Evolutionary conservation across 129 eudicot genomes (phyloP).

Genomic region (sunflower (Helianthus annuus)): DNA sequence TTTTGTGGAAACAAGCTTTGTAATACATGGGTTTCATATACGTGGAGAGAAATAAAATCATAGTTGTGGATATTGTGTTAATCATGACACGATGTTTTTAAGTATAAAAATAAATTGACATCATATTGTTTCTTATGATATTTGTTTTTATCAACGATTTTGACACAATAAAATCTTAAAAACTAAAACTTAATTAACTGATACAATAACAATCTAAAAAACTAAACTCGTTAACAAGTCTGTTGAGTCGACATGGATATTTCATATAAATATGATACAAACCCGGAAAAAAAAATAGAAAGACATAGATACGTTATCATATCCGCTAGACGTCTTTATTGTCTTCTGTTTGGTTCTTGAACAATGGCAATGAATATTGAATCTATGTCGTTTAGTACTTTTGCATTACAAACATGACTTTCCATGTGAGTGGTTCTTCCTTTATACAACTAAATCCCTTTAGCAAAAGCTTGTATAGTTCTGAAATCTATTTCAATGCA

Average conservation of each 20-base stretch:
- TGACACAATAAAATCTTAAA: background rate
- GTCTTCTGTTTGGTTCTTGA: background rate
- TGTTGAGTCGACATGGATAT: background rate
- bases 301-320: background rate
- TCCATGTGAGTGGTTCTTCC: slow-evolving; percentile 33
- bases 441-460: slow-evolving; percentile 21
- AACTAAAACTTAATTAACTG: background rate
- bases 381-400: slow-evolving; percentile 21
- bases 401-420: slow-evolving; percentile 13
- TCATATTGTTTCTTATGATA: background rate
- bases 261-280: background rate
- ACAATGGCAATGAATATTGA: background rate
- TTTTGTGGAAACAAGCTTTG: background rate
- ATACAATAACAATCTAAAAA: too few relatives aligned
- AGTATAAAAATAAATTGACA: background rate
- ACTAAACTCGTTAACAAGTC: background rate
- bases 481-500: slow-evolving; percentile 5
- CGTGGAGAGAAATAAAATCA: background rate
- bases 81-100: background rate
- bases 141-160: background rate
- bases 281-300: background rate
- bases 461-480: slow-evolving; percentile 21
- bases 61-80: background rate
- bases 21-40: background rate
- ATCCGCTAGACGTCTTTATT: background rate